Conservation (phyloP, 106 monocot species). For the Dendrobium catenatum region DNA sequence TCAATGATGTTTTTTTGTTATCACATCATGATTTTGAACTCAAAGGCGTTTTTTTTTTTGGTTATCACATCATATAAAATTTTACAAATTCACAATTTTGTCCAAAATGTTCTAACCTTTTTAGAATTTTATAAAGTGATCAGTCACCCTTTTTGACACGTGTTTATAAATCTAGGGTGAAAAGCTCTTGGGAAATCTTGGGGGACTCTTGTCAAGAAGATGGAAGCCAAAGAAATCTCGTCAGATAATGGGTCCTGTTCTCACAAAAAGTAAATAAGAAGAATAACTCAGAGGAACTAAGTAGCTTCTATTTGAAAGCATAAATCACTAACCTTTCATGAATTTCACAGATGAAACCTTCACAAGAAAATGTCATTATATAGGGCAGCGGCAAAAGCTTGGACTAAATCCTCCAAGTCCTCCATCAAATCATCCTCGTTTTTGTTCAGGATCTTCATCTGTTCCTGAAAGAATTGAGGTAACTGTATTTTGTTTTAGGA, state of each 20-base stretch:
- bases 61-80: too few species aligned
- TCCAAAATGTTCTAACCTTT: too few species aligned
- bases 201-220: constrained; percentile 62
- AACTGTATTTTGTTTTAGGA: neutral
- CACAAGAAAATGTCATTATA: constrained; percentile 18
- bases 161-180: constrained; percentile 38
- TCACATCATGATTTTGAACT: too few species aligned
- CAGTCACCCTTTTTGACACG: too few species aligned
- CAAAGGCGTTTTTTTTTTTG: too few species aligned
- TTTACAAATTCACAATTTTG: too few species aligned
- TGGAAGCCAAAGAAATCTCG: constrained; percentile 73
- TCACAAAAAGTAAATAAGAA: too few species aligned
- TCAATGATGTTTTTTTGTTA: too few species aligned
- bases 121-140: too few species aligned
- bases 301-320: too few species aligned
- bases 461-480: constrained; percentile 46
- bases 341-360: constrained; percentile 30
- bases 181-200: constrained; percentile 72
- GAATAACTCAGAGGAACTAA: too few species aligned
- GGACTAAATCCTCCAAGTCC: constrained; percentile 23
- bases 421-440: constrained; percentile 14
- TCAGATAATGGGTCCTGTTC: constrained; percentile 49
- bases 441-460: constrained; percentile 19
- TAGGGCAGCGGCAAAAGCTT: constrained; percentile 31
- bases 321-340: too few species aligned